Percentiles rank a stretch among this genome's conserved stretches.
phyloP scores from a whole-genome alignment of 1,284 basidiomycete species.

The Coniophora puteana region DNA sequence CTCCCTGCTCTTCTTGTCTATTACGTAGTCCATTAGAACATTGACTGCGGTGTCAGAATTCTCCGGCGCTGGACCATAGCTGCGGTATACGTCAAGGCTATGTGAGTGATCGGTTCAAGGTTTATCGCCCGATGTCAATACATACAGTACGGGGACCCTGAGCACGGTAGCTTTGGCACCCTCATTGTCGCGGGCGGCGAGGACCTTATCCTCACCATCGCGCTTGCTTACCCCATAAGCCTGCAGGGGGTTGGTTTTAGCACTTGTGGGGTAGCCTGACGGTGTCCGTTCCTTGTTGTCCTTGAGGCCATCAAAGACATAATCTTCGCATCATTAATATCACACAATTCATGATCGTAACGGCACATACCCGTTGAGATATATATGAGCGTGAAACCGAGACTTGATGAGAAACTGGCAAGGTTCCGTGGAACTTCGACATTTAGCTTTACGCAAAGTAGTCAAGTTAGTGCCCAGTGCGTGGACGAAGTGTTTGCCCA shows the following conservation, averaged over 20 bases:
- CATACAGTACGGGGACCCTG: conserved; percentile 78
- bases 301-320: conserved; percentile 87
- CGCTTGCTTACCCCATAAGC: conserved; percentile 76
- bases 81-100: conserved; percentile 24
- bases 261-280: conserved; percentile 69
- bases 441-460: conserved; percentile 53
- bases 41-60: conserved; percentile 81
- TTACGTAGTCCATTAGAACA: conserved; percentile 72
- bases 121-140: conserved; percentile 5
- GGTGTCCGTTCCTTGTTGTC: too few relatives aligned
- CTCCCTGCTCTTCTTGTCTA: conserved; percentile 74
- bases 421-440: conserved; percentile 60
- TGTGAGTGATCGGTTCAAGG: neutral
- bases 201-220: conserved; percentile 67
- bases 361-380: conserved; percentile 64
- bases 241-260: conserved; percentile 71
- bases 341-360: conserved; percentile 5
- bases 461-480: neutral
- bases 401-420: conserved; percentile 50
- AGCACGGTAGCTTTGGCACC: conserved; percentile 60
- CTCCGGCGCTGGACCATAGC: conserved; percentile 74
- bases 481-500: conserved; percentile 5
- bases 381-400: conserved; percentile 64
- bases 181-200: conserved; percentile 39
- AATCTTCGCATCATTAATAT: conserved; percentile 46